These are phyloP conservation scores for Acanthamoeba healyi DNA, from an alignment of 208 protist species.

Conservation along the genomic window DNA sequence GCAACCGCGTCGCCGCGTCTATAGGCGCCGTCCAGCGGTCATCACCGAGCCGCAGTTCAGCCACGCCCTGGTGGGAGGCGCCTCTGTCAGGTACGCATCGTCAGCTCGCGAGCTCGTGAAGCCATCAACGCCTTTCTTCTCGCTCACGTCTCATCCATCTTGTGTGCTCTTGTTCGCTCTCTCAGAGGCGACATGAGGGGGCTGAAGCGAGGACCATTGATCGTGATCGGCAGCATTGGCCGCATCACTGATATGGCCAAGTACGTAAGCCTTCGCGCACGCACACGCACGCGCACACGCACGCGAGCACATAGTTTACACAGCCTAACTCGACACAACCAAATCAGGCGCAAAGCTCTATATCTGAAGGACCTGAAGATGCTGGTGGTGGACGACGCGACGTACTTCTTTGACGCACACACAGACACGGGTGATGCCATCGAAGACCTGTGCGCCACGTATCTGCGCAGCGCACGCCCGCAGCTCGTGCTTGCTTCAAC, in stretches of 20 bases:
- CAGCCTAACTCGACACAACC: too few relatives aligned
- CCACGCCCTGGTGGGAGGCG: neutral
- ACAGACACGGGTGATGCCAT: neutral
- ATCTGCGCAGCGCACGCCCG: neutral
- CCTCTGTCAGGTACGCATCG: neutral
- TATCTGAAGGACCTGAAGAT: slow-evolving; percentile 84
- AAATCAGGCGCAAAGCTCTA: slow-evolving; percentile 88
- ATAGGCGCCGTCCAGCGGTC: neutral
- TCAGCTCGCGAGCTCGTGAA: too few relatives aligned
- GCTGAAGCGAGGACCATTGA: slow-evolving; percentile 88
- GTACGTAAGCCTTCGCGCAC: slow-evolving; percentile 91
- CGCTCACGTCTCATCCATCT: neutral
- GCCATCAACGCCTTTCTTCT: neutral
- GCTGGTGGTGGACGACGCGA: neutral
- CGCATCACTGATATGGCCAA: slow-evolving; percentile 98
- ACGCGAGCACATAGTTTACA: too few relatives aligned
- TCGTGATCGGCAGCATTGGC: slow-evolving; percentile 98
- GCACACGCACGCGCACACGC: slow-evolving; percentile 95
- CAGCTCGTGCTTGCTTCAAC: neutral
- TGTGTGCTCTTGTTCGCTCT: neutral
- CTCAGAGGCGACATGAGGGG: slow-evolving; percentile 87
- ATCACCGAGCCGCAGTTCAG: neutral
- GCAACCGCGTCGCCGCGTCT: neutral
- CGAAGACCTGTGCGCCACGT: neutral
- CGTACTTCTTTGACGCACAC: neutral